These are phyloP conservation scores for Massariosphaeria phaeospora DNA, from an alignment of 495 filamentous ascomycete genomes.

Conservation along the genomic window DNA sequence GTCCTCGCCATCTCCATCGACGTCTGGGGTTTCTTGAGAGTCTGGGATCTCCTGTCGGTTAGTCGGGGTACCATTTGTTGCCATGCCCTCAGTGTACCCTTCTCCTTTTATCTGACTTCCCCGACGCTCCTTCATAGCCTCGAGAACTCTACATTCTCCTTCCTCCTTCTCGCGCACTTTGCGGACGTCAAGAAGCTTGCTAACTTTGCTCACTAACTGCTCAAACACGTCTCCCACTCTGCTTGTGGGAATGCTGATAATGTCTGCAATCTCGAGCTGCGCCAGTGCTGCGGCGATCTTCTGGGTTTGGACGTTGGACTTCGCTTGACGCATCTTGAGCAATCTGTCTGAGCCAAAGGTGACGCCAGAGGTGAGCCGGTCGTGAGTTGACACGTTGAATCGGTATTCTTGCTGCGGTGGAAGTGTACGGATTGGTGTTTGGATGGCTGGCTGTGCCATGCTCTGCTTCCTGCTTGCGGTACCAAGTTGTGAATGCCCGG, in stretches of 20 bases:
- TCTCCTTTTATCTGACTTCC: conserved; percentile 19
- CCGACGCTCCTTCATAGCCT: conserved; percentile 43
- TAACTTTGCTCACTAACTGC: conserved; percentile 67
- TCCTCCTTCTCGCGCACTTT: conserved; percentile 84
- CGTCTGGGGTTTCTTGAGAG: conserved; percentile 12
- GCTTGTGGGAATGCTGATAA: conserved; percentile 81
- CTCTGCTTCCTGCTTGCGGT: conserved; percentile 7
- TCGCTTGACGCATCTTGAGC: conserved; percentile 74
- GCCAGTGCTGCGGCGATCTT: conserved; percentile 72
- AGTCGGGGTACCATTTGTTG: not conserved
- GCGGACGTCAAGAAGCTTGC: conserved; percentile 69
- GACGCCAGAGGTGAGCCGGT: conserved; percentile 68
- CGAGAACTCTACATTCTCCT: conserved; percentile 69
- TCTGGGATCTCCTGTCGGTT: conserved; percentile 11
- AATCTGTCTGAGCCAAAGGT: conserved; percentile 81
- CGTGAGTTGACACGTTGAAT: conserved; percentile 81
- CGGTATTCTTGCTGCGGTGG: conserved; percentile 66
- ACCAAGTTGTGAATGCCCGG: conserved; percentile 8
- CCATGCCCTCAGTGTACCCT: conserved; percentile 16
- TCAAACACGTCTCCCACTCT: conserved; percentile 78
- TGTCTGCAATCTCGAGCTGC: conserved; percentile 71
- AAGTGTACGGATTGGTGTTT: conserved; percentile 59
- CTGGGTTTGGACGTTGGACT: conserved; percentile 72
- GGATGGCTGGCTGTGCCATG: conserved; percentile 23
- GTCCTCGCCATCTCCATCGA: conserved; percentile 27